These are phyloP conservation scores for Echinosphaeria canescens DNA, from an alignment of 2,329 filamentous ascomycete genomes.

Conservation along the genomic window DNA sequence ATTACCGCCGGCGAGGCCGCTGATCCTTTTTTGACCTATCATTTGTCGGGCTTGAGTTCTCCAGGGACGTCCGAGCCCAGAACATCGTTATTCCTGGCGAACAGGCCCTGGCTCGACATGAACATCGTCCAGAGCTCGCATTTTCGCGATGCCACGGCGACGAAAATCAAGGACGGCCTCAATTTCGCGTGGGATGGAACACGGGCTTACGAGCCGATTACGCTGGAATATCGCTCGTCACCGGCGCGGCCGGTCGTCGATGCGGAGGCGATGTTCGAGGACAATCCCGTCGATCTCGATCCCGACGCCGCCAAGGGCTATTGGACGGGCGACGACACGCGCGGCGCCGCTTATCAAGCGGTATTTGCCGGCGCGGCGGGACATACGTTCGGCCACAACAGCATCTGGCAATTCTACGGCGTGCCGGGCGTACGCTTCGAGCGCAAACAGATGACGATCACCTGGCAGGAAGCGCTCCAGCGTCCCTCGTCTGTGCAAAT, in stretches of 20 bases:
- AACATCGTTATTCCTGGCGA: conserved; percentile 5
- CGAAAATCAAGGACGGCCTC: no score
- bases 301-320: conserved; percentile 3
- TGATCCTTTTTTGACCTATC: conserved; percentile 6
- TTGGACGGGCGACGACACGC: conserved; percentile 6
- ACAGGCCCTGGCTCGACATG: conserved; percentile 5
- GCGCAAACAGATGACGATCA: conserved; percentile 4
- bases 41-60: no score
- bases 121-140: conserved; percentile 7
- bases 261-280: conserved; percentile 6
- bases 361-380: conserved; percentile 6
- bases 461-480: conserved; percentile 2
- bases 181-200: conserved; percentile 5
- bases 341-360: conserved; percentile 5
- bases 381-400: conserved; percentile 5
- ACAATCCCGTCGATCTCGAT: conserved; percentile 4
- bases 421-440: conserved; percentile 4
- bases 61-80: conserved; percentile 4
- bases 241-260: conserved; percentile 5
- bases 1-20: conserved; percentile 4
- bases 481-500: background rate
- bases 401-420: conserved; percentile 4
- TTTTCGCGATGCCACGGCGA: conserved; percentile 6
- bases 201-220: conserved; percentile 5
- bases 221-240: conserved; percentile 6